These are phyloP conservation scores for Salix suchowensis DNA, from an alignment of 345 rosid species.

Conservation along the genomic window DNA sequence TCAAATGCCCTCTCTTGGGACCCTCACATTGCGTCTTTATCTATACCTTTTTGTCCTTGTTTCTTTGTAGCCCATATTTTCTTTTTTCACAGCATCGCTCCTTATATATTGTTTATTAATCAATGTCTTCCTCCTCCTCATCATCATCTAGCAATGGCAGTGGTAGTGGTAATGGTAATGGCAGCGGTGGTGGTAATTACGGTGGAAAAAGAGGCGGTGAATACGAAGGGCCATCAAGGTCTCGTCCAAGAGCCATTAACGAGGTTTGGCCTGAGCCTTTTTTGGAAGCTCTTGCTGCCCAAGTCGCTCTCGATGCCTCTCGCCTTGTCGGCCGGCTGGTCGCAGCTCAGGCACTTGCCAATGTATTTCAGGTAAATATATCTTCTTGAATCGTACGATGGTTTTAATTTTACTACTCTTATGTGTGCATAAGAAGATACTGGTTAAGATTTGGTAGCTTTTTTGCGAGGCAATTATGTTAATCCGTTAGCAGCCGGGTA, in stretches of 20 bases:
- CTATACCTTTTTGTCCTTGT: constrained; percentile 59
- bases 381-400: neutral
- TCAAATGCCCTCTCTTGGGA: constrained; percentile 20
- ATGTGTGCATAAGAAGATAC: too few relatives aligned
- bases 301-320: constrained; percentile 61
- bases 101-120: neutral
- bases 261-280: constrained; percentile 95
- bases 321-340: constrained; percentile 54
- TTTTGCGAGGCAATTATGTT: neutral
- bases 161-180: constrained; percentile 23
- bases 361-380: constrained; percentile 60
- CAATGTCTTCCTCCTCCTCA: constrained; percentile 27
- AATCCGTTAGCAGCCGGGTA: neutral
- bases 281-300: constrained; percentile 74
- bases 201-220: constrained; percentile 31
- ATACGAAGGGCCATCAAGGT: constrained; percentile 58
- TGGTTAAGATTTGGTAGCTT: neutral
- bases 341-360: constrained; percentile 69
- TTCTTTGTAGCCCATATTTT: constrained; percentile 31
- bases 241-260: constrained; percentile 45
- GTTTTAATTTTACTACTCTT: neutral
- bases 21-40: constrained; percentile 72
- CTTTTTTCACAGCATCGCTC: neutral
- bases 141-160: constrained; percentile 8
- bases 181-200: constrained; percentile 4